Evolutionary conservation across 768 basidiomycete species (phyloP).

Genomic region (Candolleomyces efflorescens): DNA sequence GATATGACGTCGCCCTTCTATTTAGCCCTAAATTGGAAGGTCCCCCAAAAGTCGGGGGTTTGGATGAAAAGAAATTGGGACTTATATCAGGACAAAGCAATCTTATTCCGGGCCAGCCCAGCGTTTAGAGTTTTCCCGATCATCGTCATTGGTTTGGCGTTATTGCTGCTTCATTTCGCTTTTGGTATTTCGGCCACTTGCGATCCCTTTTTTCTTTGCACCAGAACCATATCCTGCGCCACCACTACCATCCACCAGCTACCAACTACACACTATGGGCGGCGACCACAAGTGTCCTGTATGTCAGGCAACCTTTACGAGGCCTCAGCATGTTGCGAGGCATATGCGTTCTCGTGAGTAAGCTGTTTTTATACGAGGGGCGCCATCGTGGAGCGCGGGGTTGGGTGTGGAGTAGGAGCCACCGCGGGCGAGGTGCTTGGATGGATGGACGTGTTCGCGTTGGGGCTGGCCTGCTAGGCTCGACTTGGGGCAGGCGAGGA

Average conservation of each 20-base stretch:
- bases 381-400: neutral
- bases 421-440: neutral
- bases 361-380: slow-evolving; percentile 5
- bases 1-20: neutral
- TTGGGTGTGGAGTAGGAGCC: neutral
- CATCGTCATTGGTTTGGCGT: neutral
- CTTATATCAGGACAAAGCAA: no score
- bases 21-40: no score
- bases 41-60: no score
- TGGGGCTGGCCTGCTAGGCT: neutral
- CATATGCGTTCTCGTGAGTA: slow-evolving; percentile 89
- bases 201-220: neutral
- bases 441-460: neutral
- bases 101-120: no score
- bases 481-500: no score
- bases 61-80: no score
- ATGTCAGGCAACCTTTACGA: slow-evolving; percentile 82
- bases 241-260: neutral
- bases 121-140: neutral
- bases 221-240: no score
- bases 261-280: slow-evolving; percentile 45
- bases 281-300: slow-evolving; percentile 87
- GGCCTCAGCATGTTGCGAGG: slow-evolving; percentile 85
- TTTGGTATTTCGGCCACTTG: neutral
- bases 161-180: neutral